Base-by-base conservation (phyloP, 2,329 filamentous ascomycete genomes). In the Zymoseptoria passerinii region DNA sequence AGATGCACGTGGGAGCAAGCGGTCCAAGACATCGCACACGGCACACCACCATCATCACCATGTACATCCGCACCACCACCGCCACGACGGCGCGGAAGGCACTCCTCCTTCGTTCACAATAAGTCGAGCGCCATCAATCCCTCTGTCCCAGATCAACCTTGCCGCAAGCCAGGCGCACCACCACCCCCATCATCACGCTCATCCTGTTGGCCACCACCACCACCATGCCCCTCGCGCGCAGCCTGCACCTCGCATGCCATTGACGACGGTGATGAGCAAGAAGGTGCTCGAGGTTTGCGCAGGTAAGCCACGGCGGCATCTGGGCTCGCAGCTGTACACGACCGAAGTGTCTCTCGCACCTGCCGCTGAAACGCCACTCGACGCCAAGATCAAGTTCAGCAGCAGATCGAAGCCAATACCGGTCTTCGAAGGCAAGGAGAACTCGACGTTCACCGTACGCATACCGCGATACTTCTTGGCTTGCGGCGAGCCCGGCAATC, bases 391-490 rank as follows among this genome's bases (percentile, higher is more conserved):
- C 61, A 79, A 81, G 48, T 85, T 82, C 63, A 78, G 77, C 4
- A 81, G 80, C 20, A 81, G 76, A 28, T 90, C 88, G 0, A 85
- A 82, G 55, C 88, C 89, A 0, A 78, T 96, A 1, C 92, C 92
- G 0, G 83, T 83, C 61, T 89, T 92, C 48, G 77, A 87, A 63
- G 85, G 83, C 50, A 89, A 90, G 60, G 87, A 92, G 65, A 97
- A 97, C 67, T 95, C 90, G 71, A 95, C 89, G 0, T 84, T 95
- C 62, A 96, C 90, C 0, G 82, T 99, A 61, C 90, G 94, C 67
- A 85, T 99, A 6, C 88, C 92, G 1, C 84, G 88, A 28, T 83
- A 88, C 52, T 90, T 94, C 67, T 78, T 99, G 7, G 58, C 59
- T 1, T 54, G 59, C 29, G 60, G 61, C 2, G 54, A 64, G 18